Evolutionary conservation across 202 grass and related monocot genomes (phyloP), one percentile per base, ranked within the genome.

Genomic region (Schoenoplectus tabernaemontani): DNA sequence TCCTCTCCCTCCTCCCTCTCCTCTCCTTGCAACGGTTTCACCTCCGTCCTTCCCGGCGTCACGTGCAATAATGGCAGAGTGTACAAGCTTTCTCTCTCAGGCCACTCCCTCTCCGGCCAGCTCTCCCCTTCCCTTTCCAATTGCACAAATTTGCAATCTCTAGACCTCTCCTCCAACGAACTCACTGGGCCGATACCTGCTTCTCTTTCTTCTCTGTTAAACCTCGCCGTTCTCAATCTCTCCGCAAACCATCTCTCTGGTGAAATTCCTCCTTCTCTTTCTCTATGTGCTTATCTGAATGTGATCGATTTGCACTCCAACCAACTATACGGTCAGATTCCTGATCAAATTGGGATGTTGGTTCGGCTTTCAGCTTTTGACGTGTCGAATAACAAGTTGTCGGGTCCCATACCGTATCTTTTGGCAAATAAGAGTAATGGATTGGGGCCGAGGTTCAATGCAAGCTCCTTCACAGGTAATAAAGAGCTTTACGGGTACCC

Each of bases 31-130:
- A 82, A 89, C 43, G 87, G 87, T 65, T 87, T 92, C 78, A 80
- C 81, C 42, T 92, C 90, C 59, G 44, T 59, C 22, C 87, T 93
- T 11, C 69, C 82, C 62, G 90, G 90, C 7, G 87, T 88, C 26
- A 92, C 90, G 28, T 92, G 90, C 82, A 92, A 87, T 85, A 89
- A 92, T 59, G 90, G 90, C 5, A 83, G 87, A 59, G 90, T 92
- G n/a, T 89, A 89, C 80, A 93, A 89, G 85, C 90, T 93, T 2
- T 81, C 87, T 33, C 87, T 93, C 39, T 53, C 87, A 9, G 79
- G 62, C 0, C 83, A 87, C 12, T 84, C 87, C 47, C 90, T 90
- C 4, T 60, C 80, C 0, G 90, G 90, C 16, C 2, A 87, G 43
- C 47, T 93, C 48, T 82, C 87, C 7, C 61, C 82, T n/a, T 73